A percentile compares a stretch with the other conserved stretches of the same genome.
These are phyloP conservation scores for Rheum nobile DNA, from an alignment of 148 eudicot genomes.

Conservation along the genomic window DNA sequence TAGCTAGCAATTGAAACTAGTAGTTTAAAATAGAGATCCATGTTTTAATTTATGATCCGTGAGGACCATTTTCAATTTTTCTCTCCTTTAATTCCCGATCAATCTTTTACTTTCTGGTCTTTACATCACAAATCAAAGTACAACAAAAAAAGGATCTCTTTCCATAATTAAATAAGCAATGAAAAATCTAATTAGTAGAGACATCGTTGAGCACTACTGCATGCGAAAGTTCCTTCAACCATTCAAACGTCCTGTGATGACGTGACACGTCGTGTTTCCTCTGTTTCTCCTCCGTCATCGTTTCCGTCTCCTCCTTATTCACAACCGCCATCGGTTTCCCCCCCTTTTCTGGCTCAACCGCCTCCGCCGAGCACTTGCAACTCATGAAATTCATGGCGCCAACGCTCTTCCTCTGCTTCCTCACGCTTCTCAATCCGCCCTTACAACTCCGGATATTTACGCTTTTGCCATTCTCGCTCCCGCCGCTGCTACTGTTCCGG, in stretches of 20 bases:
- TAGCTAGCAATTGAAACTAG: no score
- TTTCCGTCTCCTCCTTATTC: neutral
- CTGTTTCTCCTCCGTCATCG: neutral
- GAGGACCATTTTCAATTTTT: neutral
- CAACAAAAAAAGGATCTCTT: neutral
- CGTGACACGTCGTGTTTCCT: neutral
- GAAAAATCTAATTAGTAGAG: neutral
- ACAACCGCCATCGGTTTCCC: neutral
- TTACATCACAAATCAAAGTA: neutral
- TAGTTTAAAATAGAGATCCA: no score
- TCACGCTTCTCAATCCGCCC: neutral
- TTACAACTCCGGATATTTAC: neutral
- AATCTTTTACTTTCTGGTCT: neutral
- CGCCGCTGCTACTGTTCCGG: slow-evolving; percentile 25
- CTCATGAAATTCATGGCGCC: neutral
- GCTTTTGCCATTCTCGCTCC: neutral
- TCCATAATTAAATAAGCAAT: neutral
- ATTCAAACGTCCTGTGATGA: neutral
- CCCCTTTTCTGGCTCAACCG: slow-evolving; percentile 5
- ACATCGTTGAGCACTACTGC: neutral
- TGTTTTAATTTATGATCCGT: neutral
- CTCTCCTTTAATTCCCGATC: neutral
- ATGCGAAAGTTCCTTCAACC: neutral
- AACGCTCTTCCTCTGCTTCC: neutral
- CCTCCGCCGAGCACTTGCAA: slow-evolving; percentile 1